phyloP scores from a whole-genome alignment of 495 filamentous ascomycete genomes.

The Podospora appendiculata region DNA sequence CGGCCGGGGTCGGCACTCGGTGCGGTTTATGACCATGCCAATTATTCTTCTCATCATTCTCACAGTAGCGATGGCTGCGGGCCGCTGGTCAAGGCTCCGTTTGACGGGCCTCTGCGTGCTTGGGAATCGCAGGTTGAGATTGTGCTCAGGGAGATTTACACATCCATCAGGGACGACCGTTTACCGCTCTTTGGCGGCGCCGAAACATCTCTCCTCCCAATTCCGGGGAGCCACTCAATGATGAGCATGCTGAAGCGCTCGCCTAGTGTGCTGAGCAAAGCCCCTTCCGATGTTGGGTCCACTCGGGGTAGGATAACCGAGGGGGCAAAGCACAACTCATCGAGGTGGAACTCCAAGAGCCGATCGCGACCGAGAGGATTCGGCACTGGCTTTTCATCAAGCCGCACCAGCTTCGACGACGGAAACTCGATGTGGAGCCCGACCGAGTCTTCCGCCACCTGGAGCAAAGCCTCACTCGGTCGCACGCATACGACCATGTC shows the following conservation, averaged over 20 bases:
- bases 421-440: constrained; percentile 87
- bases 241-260: constrained; percentile 71
- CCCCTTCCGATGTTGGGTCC: constrained; percentile 63
- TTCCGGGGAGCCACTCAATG: constrained; percentile 42
- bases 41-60: background rate
- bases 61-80: constrained; percentile 34
- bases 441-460: constrained; percentile 64
- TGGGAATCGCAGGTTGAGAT: constrained; percentile 89
- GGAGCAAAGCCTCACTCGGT: constrained; percentile 90
- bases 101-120: constrained; percentile 64
- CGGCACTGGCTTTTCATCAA: constrained; percentile 80
- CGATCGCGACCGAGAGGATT: constrained; percentile 76
- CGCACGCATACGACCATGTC: constrained; percentile 87
- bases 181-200: constrained; percentile 66
- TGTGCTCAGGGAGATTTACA: constrained; percentile 87
- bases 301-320: constrained; percentile 64
- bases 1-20: constrained; percentile 37
- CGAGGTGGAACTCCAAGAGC: constrained; percentile 76
- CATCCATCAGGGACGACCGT: constrained; percentile 74
- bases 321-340: constrained; percentile 48
- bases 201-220: constrained; percentile 32
- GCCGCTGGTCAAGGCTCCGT: constrained; percentile 72
- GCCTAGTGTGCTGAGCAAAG: constrained; percentile 86
- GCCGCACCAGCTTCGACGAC: constrained; percentile 88
- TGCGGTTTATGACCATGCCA: constrained; percentile 15